A percentile compares a stretch with the other conserved stretches of the same genome.
Conservation (phyloP, 83 land plant genomes). For the Picea abies region DNA sequence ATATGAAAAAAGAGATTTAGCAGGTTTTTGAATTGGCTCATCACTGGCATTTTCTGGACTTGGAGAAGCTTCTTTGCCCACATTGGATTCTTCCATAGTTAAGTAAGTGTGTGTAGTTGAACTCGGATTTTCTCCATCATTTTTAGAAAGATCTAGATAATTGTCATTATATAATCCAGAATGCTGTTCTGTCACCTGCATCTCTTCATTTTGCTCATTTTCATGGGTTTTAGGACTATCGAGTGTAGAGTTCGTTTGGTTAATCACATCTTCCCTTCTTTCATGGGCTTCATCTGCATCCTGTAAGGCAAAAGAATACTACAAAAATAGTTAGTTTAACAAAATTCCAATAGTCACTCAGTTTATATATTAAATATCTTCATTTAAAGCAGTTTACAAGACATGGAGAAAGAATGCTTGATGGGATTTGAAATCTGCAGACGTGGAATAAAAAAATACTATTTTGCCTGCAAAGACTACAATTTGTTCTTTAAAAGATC, state of each 20-base stretch:
- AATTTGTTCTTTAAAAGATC: no score
- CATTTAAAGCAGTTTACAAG: no score
- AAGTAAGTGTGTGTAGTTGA: no score
- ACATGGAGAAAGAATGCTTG: no score
- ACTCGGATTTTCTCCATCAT: neutral
- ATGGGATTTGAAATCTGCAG: no score
- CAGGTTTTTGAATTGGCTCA: slow-evolving; percentile 3
- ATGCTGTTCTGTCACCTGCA: neutral
- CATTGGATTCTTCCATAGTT: neutral
- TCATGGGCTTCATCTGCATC: neutral
- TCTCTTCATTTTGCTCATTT: neutral
- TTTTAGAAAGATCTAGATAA: neutral
- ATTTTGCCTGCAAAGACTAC: no score
- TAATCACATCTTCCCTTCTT: neutral
- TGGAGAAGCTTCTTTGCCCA: neutral
- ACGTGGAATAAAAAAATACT: no score
- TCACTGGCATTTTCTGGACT: slow-evolving; percentile 3
- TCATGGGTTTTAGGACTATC: slow-evolving; percentile 4
- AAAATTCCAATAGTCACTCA: neutral
- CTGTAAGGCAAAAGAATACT: neutral
- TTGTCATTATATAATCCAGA: neutral
- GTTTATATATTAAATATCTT: no score
- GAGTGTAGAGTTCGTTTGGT: neutral
- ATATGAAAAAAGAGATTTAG: slow-evolving; percentile 10
- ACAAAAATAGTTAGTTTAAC: neutral